Percentiles rank a stretch among this genome's conserved stretches.
These are phyloP conservation scores for Phaeosphaeria sp. DNA, from an alignment of 2,329 filamentous ascomycete species.

Conservation along the genomic window DNA sequence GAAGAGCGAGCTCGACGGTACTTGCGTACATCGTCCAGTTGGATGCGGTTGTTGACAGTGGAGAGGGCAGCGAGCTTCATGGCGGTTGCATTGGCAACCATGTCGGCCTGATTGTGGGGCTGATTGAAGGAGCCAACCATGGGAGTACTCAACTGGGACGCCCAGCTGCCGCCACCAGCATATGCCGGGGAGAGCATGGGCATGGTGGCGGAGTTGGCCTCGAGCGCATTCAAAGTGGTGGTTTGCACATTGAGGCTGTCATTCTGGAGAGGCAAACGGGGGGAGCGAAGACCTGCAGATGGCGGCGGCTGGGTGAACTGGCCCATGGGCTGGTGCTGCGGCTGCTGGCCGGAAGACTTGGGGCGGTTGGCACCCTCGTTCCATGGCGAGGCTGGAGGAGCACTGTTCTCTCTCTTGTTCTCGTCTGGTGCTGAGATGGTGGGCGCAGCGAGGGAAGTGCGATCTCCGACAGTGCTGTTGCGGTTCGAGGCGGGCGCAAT, in stretches of 20 bases:
- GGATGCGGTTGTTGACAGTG: slow-evolving; percentile 97
- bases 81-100: slow-evolving; percentile 97
- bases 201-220: slow-evolving; percentile 72
- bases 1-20: slow-evolving; percentile 91
- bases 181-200: slow-evolving; percentile 83
- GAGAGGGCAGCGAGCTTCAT: slow-evolving; percentile 98
- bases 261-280: slow-evolving; percentile 71
- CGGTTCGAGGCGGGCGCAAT: slow-evolving; percentile 89
- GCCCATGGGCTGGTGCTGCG: slow-evolving; percentile 75
- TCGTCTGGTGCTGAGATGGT: slow-evolving; percentile 75
- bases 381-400: slow-evolving; percentile 82
- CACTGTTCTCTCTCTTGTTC: slow-evolving; percentile 63
- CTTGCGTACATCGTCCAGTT: slow-evolving; percentile 94
- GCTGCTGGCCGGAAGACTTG: slow-evolving; percentile 78
- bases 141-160: slow-evolving; percentile 96
- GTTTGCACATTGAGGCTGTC: slow-evolving; percentile 77
- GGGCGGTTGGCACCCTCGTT: slow-evolving; percentile 67
- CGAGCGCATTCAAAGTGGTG: slow-evolving; percentile 77
- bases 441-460: slow-evolving; percentile 75
- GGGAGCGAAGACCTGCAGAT: slow-evolving; percentile 79
- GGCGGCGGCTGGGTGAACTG: slow-evolving; percentile 85
- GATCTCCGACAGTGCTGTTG: slow-evolving; percentile 83
- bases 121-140: slow-evolving; percentile 85
- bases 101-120: slow-evolving; percentile 79
- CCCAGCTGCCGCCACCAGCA: slow-evolving; percentile 89